Percentiles rank a stretch among this genome's conserved stretches.
phyloP scores from a whole-genome alignment of 192 early-diverging fungal species.

The Coemansia sp. region DNA sequence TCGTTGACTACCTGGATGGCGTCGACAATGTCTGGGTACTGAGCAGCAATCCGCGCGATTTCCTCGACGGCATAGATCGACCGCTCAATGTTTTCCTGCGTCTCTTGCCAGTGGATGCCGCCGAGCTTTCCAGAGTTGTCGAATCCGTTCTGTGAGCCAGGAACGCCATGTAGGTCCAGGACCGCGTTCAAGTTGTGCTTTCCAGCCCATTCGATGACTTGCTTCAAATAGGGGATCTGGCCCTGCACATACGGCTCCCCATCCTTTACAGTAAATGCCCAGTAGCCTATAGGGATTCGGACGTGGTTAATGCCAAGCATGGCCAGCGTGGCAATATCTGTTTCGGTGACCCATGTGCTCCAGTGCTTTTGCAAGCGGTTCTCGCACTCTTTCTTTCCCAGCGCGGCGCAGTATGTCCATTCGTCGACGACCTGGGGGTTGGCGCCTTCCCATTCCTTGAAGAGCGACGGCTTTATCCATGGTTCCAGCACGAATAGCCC shows the following conservation, averaged over 20 bases:
- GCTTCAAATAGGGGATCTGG: conserved; percentile 37
- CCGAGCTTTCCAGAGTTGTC: conserved; percentile 57
- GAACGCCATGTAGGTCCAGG: conserved; percentile 59
- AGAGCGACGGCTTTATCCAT: conserved; percentile 57
- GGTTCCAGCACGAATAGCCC: conserved; percentile 60
- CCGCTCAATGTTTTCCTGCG: conserved; percentile 54
- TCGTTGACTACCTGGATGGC: conserved; percentile 52
- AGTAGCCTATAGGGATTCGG: conserved; percentile 62
- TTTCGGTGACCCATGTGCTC: conserved; percentile 57
- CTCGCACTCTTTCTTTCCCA: conserved; percentile 43
- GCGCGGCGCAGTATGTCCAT: conserved; percentile 55
- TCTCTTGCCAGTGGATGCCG: conserved; percentile 46
- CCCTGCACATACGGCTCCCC: conserved; percentile 57
- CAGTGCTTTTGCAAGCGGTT: conserved; percentile 48
- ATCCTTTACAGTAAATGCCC: conserved; percentile 55
- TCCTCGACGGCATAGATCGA: conserved; percentile 54
- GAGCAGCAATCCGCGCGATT: conserved; percentile 46
- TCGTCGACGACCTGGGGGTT: conserved; percentile 53
- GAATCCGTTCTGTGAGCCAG: conserved; percentile 64
- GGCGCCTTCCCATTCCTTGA: conserved; percentile 44
- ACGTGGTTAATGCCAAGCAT: conserved; percentile 54
- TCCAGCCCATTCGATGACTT: conserved; percentile 44
- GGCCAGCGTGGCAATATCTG: conserved; percentile 51
- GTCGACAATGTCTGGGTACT: conserved; percentile 41
- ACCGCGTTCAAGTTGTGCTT: conserved; percentile 55